Conservation (phyloP, 345 rosid genomes). For the Euphorbia tirucalli region DNA sequence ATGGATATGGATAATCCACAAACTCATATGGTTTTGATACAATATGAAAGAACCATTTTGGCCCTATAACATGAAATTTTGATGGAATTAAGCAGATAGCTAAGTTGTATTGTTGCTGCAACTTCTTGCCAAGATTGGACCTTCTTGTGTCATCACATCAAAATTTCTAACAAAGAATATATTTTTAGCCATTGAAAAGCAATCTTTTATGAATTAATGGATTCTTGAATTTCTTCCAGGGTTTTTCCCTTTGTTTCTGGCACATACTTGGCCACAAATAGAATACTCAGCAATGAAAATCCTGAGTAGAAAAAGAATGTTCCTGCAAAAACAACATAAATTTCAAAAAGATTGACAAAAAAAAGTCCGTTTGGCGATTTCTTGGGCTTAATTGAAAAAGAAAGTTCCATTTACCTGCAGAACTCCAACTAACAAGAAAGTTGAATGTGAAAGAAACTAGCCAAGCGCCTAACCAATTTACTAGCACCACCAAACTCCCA, state of each 20-base stretch:
- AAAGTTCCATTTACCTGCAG: slow-evolving; percentile 47
- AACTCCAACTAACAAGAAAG: slow-evolving; percentile 79
- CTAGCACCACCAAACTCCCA: slow-evolving; percentile 88
- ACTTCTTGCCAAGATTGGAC: background rate
- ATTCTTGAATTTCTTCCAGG: slow-evolving; percentile 76
- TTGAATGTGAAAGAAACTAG: slow-evolving; percentile 81
- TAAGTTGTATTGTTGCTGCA: background rate
- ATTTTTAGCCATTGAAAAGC: background rate
- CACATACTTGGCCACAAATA: slow-evolving; percentile 71
- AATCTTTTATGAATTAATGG: slow-evolving; percentile 47
- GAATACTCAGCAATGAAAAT: slow-evolving; percentile 52
- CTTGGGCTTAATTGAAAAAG: background rate
- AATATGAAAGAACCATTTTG: background rate
- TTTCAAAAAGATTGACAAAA: background rate
- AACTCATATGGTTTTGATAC: background rate
- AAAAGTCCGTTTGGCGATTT: too few species aligned
- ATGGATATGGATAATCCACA: background rate
- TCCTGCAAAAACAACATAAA: slow-evolving; percentile 39
- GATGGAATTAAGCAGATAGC: background rate
- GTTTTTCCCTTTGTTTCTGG: slow-evolving; percentile 97
- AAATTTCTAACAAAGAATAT: background rate
- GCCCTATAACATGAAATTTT: background rate
- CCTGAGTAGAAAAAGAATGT: slow-evolving; percentile 72
- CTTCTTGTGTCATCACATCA: background rate
- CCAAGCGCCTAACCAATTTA: slow-evolving; percentile 96